Conservation (phyloP, 163 green algal genomes). For the Chlamydomonas reinhardtii region DNA sequence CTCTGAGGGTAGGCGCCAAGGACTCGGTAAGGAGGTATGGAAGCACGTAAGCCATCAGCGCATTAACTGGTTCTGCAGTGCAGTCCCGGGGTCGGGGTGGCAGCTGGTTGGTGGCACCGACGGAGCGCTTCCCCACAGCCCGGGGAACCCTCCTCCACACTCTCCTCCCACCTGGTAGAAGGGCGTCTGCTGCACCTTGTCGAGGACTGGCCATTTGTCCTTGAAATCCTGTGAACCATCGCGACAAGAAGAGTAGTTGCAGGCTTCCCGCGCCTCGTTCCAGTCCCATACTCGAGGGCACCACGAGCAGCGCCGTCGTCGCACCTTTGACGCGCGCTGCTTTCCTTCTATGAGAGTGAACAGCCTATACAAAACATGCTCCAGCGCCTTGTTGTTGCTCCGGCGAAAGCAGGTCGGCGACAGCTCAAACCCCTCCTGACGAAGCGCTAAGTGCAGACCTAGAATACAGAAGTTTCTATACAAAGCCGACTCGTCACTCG, state of each 20-base stretch:
- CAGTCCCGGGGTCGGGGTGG: no score
- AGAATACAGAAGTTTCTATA: conserved; percentile 55
- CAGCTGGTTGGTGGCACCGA: no score
- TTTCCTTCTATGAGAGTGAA: conserved; percentile 57
- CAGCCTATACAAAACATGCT: conserved; percentile 53
- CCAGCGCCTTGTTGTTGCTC: conserved; percentile 58
- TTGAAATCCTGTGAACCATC: conserved; percentile 53
- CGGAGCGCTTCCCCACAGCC: no score
- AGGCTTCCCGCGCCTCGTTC: no score
- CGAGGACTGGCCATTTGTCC: conserved; percentile 51
- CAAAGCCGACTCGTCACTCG: conserved; percentile 53
- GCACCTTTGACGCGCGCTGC: conserved; percentile 53
- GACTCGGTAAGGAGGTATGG: not conserved
- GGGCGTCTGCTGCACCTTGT: conserved; percentile 59
- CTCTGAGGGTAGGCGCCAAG: conserved; percentile 27
- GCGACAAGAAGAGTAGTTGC: no score
- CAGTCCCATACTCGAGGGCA: no score
- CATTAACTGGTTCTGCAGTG: no score
- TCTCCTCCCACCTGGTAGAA: conserved; percentile 60
- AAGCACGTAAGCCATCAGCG: not conserved
- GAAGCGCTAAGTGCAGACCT: conserved; percentile 14
- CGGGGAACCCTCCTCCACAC: not conserved
- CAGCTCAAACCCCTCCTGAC: conserved; percentile 51
- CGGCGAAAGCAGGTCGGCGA: conserved; percentile 52
- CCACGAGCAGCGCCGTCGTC: not conserved